Evolutionary conservation across 1,284 basidiomycete species (phyloP), one percentile per base, ranked within the genome.

Genomic region (Cryptococcus sp.): DNA sequence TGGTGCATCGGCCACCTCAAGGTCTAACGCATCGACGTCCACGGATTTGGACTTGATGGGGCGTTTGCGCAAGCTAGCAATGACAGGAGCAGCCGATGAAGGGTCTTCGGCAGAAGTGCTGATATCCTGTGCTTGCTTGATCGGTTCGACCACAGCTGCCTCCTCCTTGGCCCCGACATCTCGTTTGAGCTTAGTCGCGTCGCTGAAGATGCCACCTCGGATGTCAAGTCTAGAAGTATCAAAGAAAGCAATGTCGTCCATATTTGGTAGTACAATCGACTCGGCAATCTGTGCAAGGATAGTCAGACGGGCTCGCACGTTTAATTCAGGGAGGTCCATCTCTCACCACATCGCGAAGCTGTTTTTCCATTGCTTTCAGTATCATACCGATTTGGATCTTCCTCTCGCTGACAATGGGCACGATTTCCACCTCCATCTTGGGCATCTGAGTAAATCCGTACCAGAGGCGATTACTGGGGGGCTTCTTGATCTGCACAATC

Each of bases 181-280:
- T 54, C 52, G 44, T 50, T 61, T 56, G 13, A 52, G 41, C 50
- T 76, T 76, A 22, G 82, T 85, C 1, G 92, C 88, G 63, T 92
- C 90, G 16, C 87, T 84, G 84, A 90, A 98, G 64, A 99, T 90
- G 3, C 93, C 95, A 50, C 94, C 95, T 46, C 95, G 87, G 60
- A 86, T 84, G 45, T 79, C 69, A 59, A 86, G 85, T 5, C 79
- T 72, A 0, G 78, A 74, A 45, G 89, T 94, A 75, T 95, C 89
- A 75, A 96, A 98, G 84, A 94, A 98, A 3, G 93, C 84, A 59
- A 97, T 88, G 71, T 98, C 95, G 77, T 99, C 95, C 91, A 97
- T 95, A 79, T 97, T 92, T 8, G 96, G 96, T 68, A 95, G 80
- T 11, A 99, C 94, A 27, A 99, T 84, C 0, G 92, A 94, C 70